A percentile compares a stretch with the other conserved stretches of the same genome.
phyloP scores from a whole-genome alignment of 2,329 filamentous ascomycete genomes.

The Venturia nashicola region DNA sequence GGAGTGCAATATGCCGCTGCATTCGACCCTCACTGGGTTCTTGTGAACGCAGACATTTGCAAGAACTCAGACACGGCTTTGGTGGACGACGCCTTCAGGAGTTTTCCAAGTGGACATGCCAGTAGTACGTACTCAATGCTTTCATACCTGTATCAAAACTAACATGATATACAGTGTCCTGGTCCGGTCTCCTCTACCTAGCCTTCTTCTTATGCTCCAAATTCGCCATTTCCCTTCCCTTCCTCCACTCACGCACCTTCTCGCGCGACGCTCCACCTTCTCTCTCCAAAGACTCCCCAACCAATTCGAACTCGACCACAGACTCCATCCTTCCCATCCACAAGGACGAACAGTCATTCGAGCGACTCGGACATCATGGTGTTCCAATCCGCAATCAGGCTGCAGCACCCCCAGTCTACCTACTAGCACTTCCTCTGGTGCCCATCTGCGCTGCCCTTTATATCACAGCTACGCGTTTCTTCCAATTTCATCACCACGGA shows the following conservation, averaged over 20 bases:
- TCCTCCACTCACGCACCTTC: constrained; percentile 41
- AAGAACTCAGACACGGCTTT: constrained; percentile 43
- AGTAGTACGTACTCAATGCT: constrained; percentile 39
- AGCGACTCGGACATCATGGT: not conserved
- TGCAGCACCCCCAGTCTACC: constrained; percentile 71
- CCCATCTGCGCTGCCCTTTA: constrained; percentile 68
- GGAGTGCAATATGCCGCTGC: constrained; percentile 1
- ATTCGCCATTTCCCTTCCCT: constrained; percentile 62
- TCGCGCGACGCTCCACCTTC: constrained; percentile 24
- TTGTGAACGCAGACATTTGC: constrained; percentile 73
- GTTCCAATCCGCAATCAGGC: constrained; percentile 55
- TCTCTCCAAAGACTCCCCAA: not conserved
- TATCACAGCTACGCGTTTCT: constrained; percentile 76
- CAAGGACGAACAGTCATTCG: not conserved
- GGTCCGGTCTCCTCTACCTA: constrained; percentile 72
- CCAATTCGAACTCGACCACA: constrained; percentile 12
- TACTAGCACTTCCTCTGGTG: constrained; percentile 55
- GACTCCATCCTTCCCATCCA: not conserved
- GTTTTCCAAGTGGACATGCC: constrained; percentile 68
- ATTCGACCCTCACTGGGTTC: constrained; percentile 33
- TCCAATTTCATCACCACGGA: constrained; percentile 80
- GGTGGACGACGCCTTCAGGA: constrained; percentile 70
- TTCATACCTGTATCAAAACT: not conserved
- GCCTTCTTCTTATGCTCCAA: constrained; percentile 79
- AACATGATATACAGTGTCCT: constrained; percentile 40